phyloP scores from a whole-genome alignment of 805 yeast species.

The Clavispora santaluciae region DNA sequence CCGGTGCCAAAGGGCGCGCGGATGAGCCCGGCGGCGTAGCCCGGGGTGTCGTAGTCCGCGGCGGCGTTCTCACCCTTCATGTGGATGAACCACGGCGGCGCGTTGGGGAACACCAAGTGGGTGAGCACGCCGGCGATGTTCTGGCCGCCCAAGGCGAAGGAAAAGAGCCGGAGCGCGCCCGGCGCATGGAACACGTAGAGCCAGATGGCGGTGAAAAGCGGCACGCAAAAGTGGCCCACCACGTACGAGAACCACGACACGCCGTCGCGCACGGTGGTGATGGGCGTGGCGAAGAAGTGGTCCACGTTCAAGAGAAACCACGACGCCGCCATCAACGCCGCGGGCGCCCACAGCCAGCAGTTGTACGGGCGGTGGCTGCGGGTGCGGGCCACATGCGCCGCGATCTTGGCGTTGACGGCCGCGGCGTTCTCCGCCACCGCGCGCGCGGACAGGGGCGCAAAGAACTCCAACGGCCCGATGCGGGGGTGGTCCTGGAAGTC shows the following conservation, averaged over 20 bases:
- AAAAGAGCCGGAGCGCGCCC: constrained; percentile 53
- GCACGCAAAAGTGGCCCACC: constrained; percentile 54
- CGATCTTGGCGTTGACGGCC: constrained; percentile 2
- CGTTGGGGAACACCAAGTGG: constrained; percentile 60
- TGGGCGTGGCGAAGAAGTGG: constrained; percentile 37
- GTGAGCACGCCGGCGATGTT: constrained; percentile 57
- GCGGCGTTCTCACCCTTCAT: constrained; percentile 51
- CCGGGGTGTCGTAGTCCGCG: constrained; percentile 59
- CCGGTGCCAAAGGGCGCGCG: constrained; percentile 63
- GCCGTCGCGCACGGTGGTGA: constrained; percentile 45
- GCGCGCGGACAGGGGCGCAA: constrained; percentile 1
- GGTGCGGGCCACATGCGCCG: constrained; percentile 8
- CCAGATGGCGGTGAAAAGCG: constrained; percentile 58
- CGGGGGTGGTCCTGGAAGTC: constrained; percentile 9
- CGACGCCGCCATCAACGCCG: constrained; percentile 36
- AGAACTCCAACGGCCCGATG: constrained; percentile 5
- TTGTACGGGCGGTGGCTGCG: constrained; percentile 6
- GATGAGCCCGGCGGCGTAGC: constrained; percentile 67
- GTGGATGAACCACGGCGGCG: constrained; percentile 72
- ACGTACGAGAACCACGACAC: constrained; percentile 62
- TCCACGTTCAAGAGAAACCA: constrained; percentile 50
- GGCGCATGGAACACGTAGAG: constrained; percentile 63
- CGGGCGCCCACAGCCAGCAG: constrained; percentile 26
- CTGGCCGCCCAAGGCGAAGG: constrained; percentile 54
- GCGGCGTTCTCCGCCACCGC: constrained; percentile 4